A percentile compares a stretch with the other conserved stretches of the same genome.
phyloP scores from a whole-genome alignment of 2,329 filamentous ascomycete genomes.

The Penicillium sp. region DNA sequence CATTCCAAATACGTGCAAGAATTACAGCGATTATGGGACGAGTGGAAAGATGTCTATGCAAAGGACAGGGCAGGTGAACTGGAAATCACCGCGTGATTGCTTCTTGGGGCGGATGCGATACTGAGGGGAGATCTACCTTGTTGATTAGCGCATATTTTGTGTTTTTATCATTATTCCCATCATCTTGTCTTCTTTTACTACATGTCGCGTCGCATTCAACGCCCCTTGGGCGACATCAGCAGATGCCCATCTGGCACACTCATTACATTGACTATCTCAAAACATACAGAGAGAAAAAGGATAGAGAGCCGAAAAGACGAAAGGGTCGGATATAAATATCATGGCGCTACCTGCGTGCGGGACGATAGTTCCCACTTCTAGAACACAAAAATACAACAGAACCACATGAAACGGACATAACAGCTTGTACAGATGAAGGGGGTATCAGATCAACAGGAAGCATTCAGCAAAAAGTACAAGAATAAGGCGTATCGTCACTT shows the following conservation, averaged over 20 bases:
- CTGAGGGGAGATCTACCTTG: not conserved
- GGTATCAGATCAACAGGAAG: conserved; percentile 27
- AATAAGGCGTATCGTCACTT: conserved; percentile 8
- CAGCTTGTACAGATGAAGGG: conserved; percentile 16
- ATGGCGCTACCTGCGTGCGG: not conserved
- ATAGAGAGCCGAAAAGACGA: conserved; percentile 16
- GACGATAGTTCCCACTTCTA: not conserved
- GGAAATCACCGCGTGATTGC: conserved; percentile 40
- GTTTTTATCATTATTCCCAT: not conserved
- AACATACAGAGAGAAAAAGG: conserved; percentile 4
- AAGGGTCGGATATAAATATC: not conserved
- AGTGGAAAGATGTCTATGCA: conserved; percentile 49
- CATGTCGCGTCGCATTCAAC: not conserved
- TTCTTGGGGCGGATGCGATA: not conserved
- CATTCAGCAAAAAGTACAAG: conserved; percentile 19
- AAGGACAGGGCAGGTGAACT: conserved; percentile 45
- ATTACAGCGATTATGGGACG: conserved; percentile 46
- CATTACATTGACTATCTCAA: not conserved
- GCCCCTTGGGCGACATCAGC: not conserved
- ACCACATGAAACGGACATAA: conserved; percentile 16
- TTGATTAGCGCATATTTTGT: not conserved
- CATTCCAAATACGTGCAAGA: conserved; percentile 75
- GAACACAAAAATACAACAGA: not conserved
- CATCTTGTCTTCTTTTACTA: not conserved
- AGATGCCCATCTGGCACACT: not conserved